A percentile compares a stretch with the other conserved stretches of the same genome.
Conservation (phyloP, 139 green algal genomes). For the Tetraselmis chui region DNA sequence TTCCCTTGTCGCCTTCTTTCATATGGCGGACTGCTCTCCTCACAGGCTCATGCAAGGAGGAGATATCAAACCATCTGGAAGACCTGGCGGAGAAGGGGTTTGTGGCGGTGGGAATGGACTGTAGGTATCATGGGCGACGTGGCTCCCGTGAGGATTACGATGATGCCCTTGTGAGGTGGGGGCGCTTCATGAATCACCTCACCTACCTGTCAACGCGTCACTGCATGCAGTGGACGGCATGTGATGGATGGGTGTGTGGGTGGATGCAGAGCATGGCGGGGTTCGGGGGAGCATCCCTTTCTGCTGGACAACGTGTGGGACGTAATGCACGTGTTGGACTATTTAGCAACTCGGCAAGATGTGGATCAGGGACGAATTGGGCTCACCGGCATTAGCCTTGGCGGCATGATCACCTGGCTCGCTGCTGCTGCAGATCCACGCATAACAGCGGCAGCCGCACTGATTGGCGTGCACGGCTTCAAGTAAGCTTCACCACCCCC, state of each 20-base stretch:
- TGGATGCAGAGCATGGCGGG: slow-evolving; percentile 32
- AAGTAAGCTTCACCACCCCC: slow-evolving; percentile 16
- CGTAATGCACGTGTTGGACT: slow-evolving; percentile 55
- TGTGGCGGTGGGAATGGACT: slow-evolving; percentile 48
- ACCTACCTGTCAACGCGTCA: neutral
- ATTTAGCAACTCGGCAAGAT: slow-evolving; percentile 37
- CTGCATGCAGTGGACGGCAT: neutral
- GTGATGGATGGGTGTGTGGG: neutral
- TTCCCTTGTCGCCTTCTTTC: too few species aligned
- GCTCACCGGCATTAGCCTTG: slow-evolving; percentile 54
- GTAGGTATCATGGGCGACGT: slow-evolving; percentile 45
- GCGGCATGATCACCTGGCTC: slow-evolving; percentile 67
- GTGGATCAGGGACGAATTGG: slow-evolving; percentile 53
- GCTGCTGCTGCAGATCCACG: slow-evolving; percentile 37
- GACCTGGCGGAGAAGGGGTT: slow-evolving; percentile 29
- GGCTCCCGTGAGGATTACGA: slow-evolving; percentile 32
- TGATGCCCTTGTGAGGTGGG: slow-evolving; percentile 33
- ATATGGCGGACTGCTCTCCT: neutral
- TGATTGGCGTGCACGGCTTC: slow-evolving; percentile 63
- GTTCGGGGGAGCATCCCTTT: slow-evolving; percentile 45
- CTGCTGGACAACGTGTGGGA: slow-evolving; percentile 72
- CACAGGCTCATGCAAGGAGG: neutral
- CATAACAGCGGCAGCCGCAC: slow-evolving; percentile 43
- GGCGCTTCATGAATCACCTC: neutral
- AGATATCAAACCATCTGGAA: neutral